Base-by-base conservation (phyloP, 176 grass and related monocot species). In the Echinochloa phyllopogon region DNA sequence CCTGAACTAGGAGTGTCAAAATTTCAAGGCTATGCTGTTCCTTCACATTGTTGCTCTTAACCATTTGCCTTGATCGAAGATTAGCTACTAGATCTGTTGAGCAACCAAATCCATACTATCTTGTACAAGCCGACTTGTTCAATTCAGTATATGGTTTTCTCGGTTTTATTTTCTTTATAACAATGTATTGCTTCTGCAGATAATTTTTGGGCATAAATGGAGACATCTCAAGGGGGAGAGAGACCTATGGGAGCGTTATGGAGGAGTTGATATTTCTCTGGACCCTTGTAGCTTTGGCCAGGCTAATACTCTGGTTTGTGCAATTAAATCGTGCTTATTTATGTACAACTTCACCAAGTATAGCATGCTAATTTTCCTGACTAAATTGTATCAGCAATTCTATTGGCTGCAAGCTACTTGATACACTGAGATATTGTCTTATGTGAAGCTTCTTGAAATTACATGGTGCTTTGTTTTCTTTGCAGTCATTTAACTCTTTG, bases 201-300 rank as follows among this genome's bases (percentile, higher is more conserved):
- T 92, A 82, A 95, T 95, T 78, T 98, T 98, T 81, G 93, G 96
- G 69, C 86, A 95, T 68, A 95, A 93, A 90, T 98, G 96, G 93
- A 95, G 87, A 77, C 93, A 95, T 95, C 83, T 98, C 15, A 73
- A 88, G 23, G 96, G 93, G 53, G 93, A 98, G 83, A 91, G 87
- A 75, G 93, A 95, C 49, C 76, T 98, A 48, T 98, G 93, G 96
- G 96, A 98, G 81, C 96, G 92, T 94, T 85, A 89, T 37, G 96
- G 93, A 8, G 93, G 96, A 87, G 88, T 98, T 89, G 93, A 95
- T 87, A 85, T 95, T 82, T 95, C 81, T 84, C 65, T 98, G 60
- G 96, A 98, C 79, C 93, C 96, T 39, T 90, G 74, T 67, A 95
- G 83, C 85, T 98, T 98, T 90, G 89, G 96, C 56, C 93, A 98